Evolutionary conservation across 768 basidiomycete genomes (phyloP).

Genomic region (Phylloporus sp.): DNA sequence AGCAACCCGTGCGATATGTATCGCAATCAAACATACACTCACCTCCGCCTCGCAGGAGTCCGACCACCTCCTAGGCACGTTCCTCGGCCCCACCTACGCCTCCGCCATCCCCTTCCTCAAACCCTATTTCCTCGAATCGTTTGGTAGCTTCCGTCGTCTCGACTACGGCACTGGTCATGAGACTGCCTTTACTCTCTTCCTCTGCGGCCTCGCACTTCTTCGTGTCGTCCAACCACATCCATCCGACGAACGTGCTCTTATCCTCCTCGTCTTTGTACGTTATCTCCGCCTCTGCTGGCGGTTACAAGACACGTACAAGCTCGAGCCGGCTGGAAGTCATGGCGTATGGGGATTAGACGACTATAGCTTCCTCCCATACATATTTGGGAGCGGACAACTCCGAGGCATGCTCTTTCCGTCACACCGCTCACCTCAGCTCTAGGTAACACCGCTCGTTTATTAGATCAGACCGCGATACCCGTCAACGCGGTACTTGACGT

Average conservation of each 20-base stretch:
- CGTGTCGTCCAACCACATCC: constrained; percentile 56
- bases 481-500: constrained; percentile 58
- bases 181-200: constrained; percentile 76
- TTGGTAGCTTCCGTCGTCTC: constrained; percentile 86
- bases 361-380: constrained; percentile 81
- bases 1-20: constrained; percentile 2
- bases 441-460: not conserved
- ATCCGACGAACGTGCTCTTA: constrained; percentile 56
- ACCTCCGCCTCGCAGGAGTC: constrained; percentile 39
- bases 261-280: constrained; percentile 62
- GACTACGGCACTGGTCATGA: constrained; percentile 99
- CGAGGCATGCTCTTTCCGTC: constrained; percentile 46
- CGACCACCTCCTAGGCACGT: constrained; percentile 42
- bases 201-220: constrained; percentile 65
- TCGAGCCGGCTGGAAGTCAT: constrained; percentile 96
- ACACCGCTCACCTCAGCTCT: not conserved
- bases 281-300: constrained; percentile 82
- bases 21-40: not conserved
- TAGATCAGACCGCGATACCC: constrained; percentile 60
- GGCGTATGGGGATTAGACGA: constrained; percentile 99
- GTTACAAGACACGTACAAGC: constrained; percentile 81
- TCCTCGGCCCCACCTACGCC: constrained; percentile 44
- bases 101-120: constrained; percentile 57
- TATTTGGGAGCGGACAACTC: constrained; percentile 88
- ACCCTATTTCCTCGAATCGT: constrained; percentile 76